Evolutionary conservation across 768 basidiomycete genomes (phyloP).

Genomic region (Agaricus sinodeliciosus): DNA sequence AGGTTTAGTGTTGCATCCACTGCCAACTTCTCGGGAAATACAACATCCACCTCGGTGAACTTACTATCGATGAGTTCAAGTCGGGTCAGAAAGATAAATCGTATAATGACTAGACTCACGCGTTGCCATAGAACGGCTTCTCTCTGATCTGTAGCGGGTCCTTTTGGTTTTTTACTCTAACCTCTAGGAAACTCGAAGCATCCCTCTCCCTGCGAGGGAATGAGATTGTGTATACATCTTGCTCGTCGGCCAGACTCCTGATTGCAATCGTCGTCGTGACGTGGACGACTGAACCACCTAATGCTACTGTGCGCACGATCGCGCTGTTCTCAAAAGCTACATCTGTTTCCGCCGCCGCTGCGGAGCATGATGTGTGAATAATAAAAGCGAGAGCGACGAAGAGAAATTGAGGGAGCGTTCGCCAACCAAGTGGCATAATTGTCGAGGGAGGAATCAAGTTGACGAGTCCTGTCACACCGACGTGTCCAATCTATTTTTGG

Average conservation of each 20-base stretch:
- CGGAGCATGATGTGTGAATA: slow-evolving; percentile 25
- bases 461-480: slow-evolving; percentile 14
- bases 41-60: slow-evolving; percentile 52
- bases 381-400: slow-evolving; percentile 36
- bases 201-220: slow-evolving; percentile 55
- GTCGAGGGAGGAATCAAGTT: slow-evolving; percentile 15
- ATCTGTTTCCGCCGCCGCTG: slow-evolving; percentile 24
- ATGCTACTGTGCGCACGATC: slow-evolving; percentile 83
- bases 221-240: slow-evolving; percentile 61
- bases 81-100: not conserved
- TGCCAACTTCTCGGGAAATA: slow-evolving; percentile 53
- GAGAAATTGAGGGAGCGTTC: slow-evolving; percentile 32
- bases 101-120: slow-evolving; percentile 35
- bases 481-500: slow-evolving; percentile 23
- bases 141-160: slow-evolving; percentile 44
- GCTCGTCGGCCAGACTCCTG: slow-evolving; percentile 57
- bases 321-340: slow-evolving; percentile 80
- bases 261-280: slow-evolving; percentile 87
- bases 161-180: slow-evolving; percentile 67
- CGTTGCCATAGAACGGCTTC: slow-evolving; percentile 38
- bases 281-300: slow-evolving; percentile 83
- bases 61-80: slow-evolving; percentile 21
- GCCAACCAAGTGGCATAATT: slow-evolving; percentile 38
- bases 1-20: slow-evolving; percentile 63
- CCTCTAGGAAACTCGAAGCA: slow-evolving; percentile 74